phyloP scores from a whole-genome alignment of 257 asterid genomes.

The Solanum ahanhuiri region DNA sequence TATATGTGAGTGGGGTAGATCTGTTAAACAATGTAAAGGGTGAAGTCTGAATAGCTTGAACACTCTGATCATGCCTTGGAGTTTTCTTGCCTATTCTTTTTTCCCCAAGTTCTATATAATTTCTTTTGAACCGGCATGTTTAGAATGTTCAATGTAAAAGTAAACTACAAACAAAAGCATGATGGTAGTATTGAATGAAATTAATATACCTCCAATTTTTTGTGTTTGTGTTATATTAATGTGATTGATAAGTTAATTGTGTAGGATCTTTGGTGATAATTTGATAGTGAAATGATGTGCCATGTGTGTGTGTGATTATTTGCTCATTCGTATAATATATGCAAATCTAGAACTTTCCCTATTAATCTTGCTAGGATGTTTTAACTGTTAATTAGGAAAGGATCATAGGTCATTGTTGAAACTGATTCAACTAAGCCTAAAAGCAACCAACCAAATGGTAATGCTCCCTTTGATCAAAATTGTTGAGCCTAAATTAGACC shows the following conservation, averaged over 20 bases:
- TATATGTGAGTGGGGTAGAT: too few relatives aligned
- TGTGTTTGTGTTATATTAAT: background rate
- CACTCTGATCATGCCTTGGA: too few relatives aligned
- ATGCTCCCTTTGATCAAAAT: background rate
- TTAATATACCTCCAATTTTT: background rate
- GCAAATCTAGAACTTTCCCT: background rate
- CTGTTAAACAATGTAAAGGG: too few relatives aligned
- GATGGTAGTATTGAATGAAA: background rate
- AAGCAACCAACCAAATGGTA: too few relatives aligned
- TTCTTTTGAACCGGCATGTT: too few relatives aligned
- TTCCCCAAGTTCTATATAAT: too few relatives aligned
- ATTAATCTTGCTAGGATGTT: background rate
- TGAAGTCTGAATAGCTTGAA: too few relatives aligned
- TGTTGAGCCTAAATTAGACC: background rate
- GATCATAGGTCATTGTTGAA: background rate
- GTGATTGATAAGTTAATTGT: background rate
- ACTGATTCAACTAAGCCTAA: background rate
- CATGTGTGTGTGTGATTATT: background rate
- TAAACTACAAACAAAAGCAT: too few relatives aligned
- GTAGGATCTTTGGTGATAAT: background rate
- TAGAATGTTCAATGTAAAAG: too few relatives aligned
- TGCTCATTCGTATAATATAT: background rate
- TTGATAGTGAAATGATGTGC: background rate
- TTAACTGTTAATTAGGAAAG: background rate
- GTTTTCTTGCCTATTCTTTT: too few relatives aligned